These are phyloP conservation scores for Coprinellus micaceus DNA, from an alignment of 768 basidiomycete genomes.

Conservation along the genomic window DNA sequence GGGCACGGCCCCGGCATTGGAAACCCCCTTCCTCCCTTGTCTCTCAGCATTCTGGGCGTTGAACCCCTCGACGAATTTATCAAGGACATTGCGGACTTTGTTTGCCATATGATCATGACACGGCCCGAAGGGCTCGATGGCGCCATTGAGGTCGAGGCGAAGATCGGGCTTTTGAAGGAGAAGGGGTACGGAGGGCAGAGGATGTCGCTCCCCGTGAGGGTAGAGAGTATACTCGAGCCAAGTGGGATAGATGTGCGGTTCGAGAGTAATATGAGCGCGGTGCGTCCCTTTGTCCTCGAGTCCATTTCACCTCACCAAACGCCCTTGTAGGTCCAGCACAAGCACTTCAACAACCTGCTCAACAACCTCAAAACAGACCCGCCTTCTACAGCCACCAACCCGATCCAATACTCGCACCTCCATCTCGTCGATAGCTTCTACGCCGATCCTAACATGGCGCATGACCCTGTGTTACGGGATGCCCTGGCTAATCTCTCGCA, in stretches of 20 bases:
- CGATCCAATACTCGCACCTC: conserved; percentile 73
- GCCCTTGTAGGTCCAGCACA: conserved; percentile 73
- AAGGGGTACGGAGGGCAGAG: conserved; percentile 44
- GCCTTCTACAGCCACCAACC: conserved; percentile 50
- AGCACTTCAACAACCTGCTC: conserved; percentile 80
- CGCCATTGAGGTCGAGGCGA: conserved; percentile 85
- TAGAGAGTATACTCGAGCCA: conserved; percentile 75
- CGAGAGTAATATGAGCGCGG: conserved; percentile 89
- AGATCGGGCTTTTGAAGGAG: conserved; percentile 73
- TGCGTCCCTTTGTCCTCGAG: conserved; percentile 36
- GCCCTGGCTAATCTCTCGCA: too few relatives aligned
- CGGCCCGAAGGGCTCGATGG: conserved; percentile 48
- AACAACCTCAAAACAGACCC: conserved; percentile 64
- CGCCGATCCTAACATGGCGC: conserved; percentile 20
- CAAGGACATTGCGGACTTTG: conserved; percentile 85
- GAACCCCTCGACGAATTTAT: conserved; percentile 94
- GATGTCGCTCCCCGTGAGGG: conserved; percentile 65
- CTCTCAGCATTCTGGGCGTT: conserved; percentile 85
- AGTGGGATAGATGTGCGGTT: conserved; percentile 66
- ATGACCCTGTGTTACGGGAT: background rate
- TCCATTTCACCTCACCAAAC: background rate
- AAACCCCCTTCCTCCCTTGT: too few relatives aligned
- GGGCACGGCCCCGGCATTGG: too few relatives aligned
- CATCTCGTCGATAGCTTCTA: conserved; percentile 81
- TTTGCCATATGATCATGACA: conserved; percentile 65